A percentile compares a stretch with the other conserved stretches of the same genome.
These are phyloP conservation scores for Imleria badia DNA, from an alignment of 768 basidiomycete species.

Conservation along the genomic window DNA sequence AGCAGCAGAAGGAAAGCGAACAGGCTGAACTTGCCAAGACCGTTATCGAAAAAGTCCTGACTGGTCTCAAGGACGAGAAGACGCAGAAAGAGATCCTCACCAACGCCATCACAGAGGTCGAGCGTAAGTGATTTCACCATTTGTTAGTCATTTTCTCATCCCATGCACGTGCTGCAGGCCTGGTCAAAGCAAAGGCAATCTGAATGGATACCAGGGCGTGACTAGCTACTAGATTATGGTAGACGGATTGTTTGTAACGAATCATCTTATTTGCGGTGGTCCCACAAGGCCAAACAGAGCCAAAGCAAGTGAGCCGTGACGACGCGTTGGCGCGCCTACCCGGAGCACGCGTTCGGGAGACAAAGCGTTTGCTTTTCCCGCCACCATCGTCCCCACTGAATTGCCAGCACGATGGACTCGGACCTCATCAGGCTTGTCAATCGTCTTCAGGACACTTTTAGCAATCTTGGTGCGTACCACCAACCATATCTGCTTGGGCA, in stretches of 20 bases:
- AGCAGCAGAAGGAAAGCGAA: conserved; percentile 94
- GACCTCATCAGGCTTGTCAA: conserved; percentile 95
- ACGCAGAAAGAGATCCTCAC: conserved; percentile 80
- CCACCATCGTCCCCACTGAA: conserved; percentile 1
- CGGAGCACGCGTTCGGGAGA: conserved; percentile 18
- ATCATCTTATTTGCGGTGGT: neutral
- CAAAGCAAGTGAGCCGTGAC: conserved; percentile 32
- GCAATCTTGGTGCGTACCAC: conserved; percentile 68
- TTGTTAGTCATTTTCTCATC: neutral
- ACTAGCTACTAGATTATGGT: conserved; percentile 32
- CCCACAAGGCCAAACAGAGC: conserved; percentile 18
- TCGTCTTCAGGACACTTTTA: conserved; percentile 91
- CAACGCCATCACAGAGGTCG: conserved; percentile 83
- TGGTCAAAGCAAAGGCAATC: conserved; percentile 91
- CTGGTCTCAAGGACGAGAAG: conserved; percentile 82
- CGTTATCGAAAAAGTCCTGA: conserved; percentile 87
- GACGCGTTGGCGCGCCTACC: conserved; percentile 30
- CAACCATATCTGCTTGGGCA: conserved; percentile 4
- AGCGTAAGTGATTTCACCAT: conserved; percentile 64
- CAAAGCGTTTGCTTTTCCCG: conserved; percentile 1
- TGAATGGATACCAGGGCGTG: conserved; percentile 38
- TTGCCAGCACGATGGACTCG: conserved; percentile 69
- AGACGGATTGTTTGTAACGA: conserved; percentile 12
- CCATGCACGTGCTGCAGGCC: conserved; percentile 46
- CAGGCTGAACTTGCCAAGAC: conserved; percentile 87